Base-by-base conservation (phyloP, 208 protist genomes). In the Acanthamoeba polyphaga region DNA sequence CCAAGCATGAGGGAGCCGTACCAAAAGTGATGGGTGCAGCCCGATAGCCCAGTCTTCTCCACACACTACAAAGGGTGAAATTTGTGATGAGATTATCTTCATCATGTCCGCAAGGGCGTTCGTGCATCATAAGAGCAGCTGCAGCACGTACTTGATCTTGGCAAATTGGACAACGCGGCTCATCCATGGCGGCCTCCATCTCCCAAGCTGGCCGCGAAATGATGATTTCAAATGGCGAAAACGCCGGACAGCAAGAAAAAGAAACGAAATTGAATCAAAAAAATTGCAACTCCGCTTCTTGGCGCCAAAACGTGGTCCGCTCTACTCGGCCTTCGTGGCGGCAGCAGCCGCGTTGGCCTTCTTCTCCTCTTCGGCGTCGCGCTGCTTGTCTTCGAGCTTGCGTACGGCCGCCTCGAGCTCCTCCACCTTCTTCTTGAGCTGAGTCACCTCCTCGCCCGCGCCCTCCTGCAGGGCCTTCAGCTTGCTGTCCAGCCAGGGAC, bases 371-470 rank as follows among this genome's bases (percentile, higher is more conserved):
- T 87, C 78, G 22, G 8, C n/a, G 15, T 53, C 80, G 7, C 53
- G 49, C 46, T 64, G 49, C 53, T 64, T 88, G 17, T 62, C 80
- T 43, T 88, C 80, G 49, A 88, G 53, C 80, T 88, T 88, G n/a
- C 80, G 43, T 9, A 88, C 43, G 13, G 49, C n/a, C 43, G 80
- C 38, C 80, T 88, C 49, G 27, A 88, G 53, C 38, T 88, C 80
- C 53, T 88, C 80, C 27, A 88, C 80, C 53, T 88, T 53, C 51
- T 88, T 88, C 80, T 62, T 88, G 27, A 88, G 53, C 43, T 88
- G 49, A 38, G 43, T 62, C 7, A 88, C 80, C 46, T 88, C 80
- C 8, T 88, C 80, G 27, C 80, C 80, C 27, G 49, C 8, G 19
- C 80, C 80, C 72, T 80, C 72, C 19, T 46, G 32, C 29, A 80